These are phyloP conservation scores for Triticum dicoccoides DNA, from an alignment of 176 grass and related monocot genomes.

Conservation along the genomic window DNA sequence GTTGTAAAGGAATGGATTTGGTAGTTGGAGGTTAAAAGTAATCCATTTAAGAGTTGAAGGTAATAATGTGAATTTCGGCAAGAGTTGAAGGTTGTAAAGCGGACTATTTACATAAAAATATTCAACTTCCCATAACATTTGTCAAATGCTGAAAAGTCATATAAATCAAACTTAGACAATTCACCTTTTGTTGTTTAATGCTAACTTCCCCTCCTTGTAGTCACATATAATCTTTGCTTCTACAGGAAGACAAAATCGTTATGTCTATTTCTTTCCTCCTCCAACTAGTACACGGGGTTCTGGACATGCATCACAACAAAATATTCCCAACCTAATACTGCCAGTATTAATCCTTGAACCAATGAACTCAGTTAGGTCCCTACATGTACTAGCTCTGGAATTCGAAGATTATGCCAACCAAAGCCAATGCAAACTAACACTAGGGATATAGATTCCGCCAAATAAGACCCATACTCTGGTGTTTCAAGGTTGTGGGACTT, in stretches of 20 bases:
- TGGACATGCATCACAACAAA: conserved; percentile 15
- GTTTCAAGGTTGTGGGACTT: not conserved
- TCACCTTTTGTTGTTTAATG: conserved; percentile 11
- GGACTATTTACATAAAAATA: not conserved
- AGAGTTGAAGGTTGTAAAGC: not conserved
- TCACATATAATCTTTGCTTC: conserved; percentile 10
- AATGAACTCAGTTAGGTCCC: not conserved
- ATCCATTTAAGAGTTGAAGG: not conserved
- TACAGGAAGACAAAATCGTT: not conserved
- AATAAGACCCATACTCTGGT: not conserved
- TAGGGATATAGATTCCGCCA: not conserved
- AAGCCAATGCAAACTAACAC: conserved; percentile 3
- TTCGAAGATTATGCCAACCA: conserved; percentile 4
- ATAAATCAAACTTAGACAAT: not conserved
- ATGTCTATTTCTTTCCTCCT: not conserved
- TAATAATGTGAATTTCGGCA: no score
- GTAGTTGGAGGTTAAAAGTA: no score
- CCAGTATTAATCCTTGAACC: not conserved
- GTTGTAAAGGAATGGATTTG: not conserved
- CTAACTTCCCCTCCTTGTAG: not conserved
- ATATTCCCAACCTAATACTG: not conserved
- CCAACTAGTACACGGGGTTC: conserved; percentile 12
- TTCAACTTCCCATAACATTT: not conserved
- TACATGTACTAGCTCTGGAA: not conserved
- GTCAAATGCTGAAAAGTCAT: not conserved